Conservation (phyloP, 2,329 filamentous ascomycete genomes). For the Fusarium succisae region DNA sequence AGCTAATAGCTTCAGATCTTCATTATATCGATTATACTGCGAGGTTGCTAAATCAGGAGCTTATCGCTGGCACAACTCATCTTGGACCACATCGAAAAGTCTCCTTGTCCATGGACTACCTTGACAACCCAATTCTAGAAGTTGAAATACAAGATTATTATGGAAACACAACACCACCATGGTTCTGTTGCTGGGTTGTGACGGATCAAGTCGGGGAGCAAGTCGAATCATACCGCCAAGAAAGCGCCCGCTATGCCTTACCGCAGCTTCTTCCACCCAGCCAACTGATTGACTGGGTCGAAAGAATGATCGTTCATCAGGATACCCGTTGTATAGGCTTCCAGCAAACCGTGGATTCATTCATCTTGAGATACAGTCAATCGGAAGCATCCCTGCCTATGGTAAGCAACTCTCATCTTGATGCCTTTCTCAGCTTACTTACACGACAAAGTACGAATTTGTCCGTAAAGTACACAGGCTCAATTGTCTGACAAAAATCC, state of each 20-base stretch:
- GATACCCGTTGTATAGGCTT: constrained; percentile 41
- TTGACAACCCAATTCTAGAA: constrained; percentile 37
- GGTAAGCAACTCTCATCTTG: constrained; percentile 21
- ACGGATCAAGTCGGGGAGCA: constrained; percentile 40
- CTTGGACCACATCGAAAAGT: constrained; percentile 41
- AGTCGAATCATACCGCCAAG: constrained; percentile 40
- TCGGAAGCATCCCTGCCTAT: constrained; percentile 34
- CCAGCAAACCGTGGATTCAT: constrained; percentile 42
- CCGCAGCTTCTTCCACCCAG: constrained; percentile 36
- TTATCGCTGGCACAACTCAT: constrained; percentile 43
- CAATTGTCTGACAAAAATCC: constrained; percentile 42
- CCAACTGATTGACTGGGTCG: constrained; percentile 39
- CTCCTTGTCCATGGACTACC: constrained; percentile 40
- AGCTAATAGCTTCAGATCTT: constrained; percentile 32
- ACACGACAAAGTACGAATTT: constrained; percentile 31
- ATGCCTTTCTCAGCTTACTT: not conserved
- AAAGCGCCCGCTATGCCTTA: constrained; percentile 42
- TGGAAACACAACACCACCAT: constrained; percentile 34
- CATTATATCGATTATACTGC: constrained; percentile 44
- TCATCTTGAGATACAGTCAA: constrained; percentile 41
- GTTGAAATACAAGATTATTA: constrained; percentile 42
- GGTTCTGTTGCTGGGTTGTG: constrained; percentile 44
- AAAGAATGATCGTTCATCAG: constrained; percentile 36
- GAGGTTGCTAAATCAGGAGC: constrained; percentile 40
- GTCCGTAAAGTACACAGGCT: constrained; percentile 41